These are phyloP conservation scores for Oenanthe sinensis DNA, from an alignment of 129 eudicot genomes.

Conservation along the genomic window DNA sequence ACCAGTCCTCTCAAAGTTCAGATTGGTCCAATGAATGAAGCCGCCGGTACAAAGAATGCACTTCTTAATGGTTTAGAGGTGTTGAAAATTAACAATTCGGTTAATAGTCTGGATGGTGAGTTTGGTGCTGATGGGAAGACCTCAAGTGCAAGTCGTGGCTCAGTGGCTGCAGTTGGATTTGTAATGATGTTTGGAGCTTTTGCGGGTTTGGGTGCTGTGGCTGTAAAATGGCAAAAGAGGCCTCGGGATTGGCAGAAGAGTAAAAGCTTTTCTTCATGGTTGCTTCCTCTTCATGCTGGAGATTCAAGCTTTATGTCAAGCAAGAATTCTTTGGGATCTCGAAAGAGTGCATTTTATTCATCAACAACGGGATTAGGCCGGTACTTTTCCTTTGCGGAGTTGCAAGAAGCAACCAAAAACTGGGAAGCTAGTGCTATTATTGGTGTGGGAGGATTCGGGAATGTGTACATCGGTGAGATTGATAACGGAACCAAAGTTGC, in stretches of 20 bases:
- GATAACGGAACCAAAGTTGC: constrained; percentile 78
- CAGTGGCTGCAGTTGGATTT: constrained; percentile 82
- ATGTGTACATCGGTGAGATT: constrained; percentile 60
- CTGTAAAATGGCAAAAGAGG: constrained; percentile 90
- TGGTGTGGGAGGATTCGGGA: constrained; percentile 95
- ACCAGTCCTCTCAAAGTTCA: constrained; percentile 48
- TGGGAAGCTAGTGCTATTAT: constrained; percentile 60
- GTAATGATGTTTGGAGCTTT: constrained; percentile 98
- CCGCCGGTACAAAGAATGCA: constrained; percentile 50
- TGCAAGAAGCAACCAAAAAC: constrained; percentile 62
- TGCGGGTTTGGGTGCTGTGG: constrained; percentile 88
- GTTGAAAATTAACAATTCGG: constrained; percentile 55
- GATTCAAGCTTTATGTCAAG: constrained; percentile 52
- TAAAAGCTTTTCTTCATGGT: constrained; percentile 86
- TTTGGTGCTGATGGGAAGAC: constrained; percentile 48
- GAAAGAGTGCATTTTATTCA: constrained; percentile 55
- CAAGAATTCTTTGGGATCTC: constrained; percentile 57
- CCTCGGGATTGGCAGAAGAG: constrained; percentile 89
- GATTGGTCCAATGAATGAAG: constrained; percentile 48
- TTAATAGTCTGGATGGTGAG: constrained; percentile 66
- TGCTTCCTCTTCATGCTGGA: constrained; percentile 75
- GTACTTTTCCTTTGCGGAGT: constrained; percentile 52
- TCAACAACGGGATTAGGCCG: constrained; percentile 75
- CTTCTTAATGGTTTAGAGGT: constrained; percentile 64
- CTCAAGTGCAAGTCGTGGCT: constrained; percentile 30